Percentiles rank a stretch among this genome's conserved stretches.
phyloP scores from a whole-genome alignment of 768 basidiomycete genomes.

The Dentipellis fragilis region DNA sequence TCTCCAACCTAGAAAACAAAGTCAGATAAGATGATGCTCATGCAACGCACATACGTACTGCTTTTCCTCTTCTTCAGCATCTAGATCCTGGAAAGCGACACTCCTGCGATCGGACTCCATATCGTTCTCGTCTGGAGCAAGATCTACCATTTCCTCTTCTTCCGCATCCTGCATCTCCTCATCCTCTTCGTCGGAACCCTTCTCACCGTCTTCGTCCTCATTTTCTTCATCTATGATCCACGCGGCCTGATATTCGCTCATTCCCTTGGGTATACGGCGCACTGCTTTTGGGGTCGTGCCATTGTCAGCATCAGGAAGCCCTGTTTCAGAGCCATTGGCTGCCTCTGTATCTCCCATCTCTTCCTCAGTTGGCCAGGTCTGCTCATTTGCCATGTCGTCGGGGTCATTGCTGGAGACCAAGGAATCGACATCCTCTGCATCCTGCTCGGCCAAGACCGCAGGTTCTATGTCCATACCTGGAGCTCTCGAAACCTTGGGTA shows the following conservation, averaged over 20 bases:
- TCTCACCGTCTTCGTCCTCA: conserved; percentile 27
- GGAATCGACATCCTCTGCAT: conserved; percentile 64
- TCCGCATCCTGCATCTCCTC: conserved; percentile 30
- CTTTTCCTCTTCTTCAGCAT: conserved; percentile 74
- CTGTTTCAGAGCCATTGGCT: conserved; percentile 17
- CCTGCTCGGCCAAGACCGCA: conserved; percentile 52
- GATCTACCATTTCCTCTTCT: conserved; percentile 47
- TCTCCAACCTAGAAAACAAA: conserved; percentile 38
- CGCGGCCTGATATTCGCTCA: conserved; percentile 92
- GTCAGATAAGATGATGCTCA: conserved; percentile 4
- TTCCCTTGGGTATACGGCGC: conserved; percentile 87
- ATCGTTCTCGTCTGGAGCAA: conserved; percentile 40
- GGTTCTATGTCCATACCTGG: conserved; percentile 63
- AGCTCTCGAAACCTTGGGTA: conserved; percentile 28
- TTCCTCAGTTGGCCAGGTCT: conserved; percentile 98
- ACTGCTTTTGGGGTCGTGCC: conserved; percentile 76
- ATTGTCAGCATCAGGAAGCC: conserved; percentile 50
- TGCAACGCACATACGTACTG: conserved; percentile 49
- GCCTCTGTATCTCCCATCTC: conserved; percentile 54
- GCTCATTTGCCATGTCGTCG: conserved; percentile 87
- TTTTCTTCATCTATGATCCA: conserved; percentile 86
- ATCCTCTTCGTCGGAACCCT: conserved; percentile 20
- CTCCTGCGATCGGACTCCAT: conserved; percentile 45
- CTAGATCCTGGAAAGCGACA: conserved; percentile 66
- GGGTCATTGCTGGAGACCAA: conserved; percentile 80